Evolutionary conservation across 106 monocot species (phyloP).

Genomic region (Allium fistulosum): DNA sequence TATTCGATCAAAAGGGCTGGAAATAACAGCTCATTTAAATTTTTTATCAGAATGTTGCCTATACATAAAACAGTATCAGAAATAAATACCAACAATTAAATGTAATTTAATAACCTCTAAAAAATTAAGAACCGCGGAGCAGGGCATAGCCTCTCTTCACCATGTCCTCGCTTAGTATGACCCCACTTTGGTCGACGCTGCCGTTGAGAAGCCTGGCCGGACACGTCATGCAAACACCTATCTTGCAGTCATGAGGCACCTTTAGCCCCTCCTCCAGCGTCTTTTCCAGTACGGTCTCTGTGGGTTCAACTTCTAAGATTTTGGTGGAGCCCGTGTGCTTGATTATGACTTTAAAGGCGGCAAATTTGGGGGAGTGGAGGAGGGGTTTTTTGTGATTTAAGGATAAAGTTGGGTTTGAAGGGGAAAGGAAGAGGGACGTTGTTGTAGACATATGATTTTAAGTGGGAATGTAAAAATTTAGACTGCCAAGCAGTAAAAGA

Average conservation of each 20-base stretch:
- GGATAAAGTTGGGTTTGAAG: background rate
- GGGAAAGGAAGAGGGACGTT: background rate
- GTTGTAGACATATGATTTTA: no score
- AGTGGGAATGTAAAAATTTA: no score
- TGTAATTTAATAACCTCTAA: no score
- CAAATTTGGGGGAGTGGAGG: background rate
- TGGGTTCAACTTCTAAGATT: constrained; percentile 55
- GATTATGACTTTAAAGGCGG: constrained; percentile 62
- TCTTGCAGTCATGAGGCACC: constrained; percentile 93
- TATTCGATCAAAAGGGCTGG: no score
- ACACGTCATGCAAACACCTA: constrained; percentile 99
- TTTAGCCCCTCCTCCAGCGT: constrained; percentile 72
- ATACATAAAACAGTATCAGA: no score
- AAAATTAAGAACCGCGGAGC: constrained; percentile 55
- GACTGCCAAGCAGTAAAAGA: no score
- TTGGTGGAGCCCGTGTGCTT: constrained; percentile 53
- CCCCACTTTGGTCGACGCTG: constrained; percentile 81
- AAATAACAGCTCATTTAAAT: no score
- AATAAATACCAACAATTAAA: no score
- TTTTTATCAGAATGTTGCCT: no score
- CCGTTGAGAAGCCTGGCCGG: constrained; percentile 71
- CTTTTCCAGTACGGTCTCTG: constrained; percentile 64
- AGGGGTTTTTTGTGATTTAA: background rate
- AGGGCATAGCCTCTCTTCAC: constrained; percentile 69
- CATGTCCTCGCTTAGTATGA: constrained; percentile 98